These are phyloP conservation scores for Microthlaspi erraticum DNA, from an alignment of 345 rosid species.

Conservation along the genomic window DNA sequence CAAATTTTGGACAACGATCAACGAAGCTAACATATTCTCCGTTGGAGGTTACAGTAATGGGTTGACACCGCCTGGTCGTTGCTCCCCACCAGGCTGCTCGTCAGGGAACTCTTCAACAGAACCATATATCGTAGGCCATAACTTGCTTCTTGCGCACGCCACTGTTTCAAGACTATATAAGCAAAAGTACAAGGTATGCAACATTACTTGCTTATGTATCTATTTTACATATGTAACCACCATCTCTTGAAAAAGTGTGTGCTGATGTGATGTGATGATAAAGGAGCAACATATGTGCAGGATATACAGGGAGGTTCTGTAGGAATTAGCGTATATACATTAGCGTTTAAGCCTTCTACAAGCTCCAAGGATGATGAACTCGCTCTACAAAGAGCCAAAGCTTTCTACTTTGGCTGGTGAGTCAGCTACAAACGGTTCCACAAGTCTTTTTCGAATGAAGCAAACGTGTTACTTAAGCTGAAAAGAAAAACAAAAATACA, in stretches of 20 bases:
- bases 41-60: neutral
- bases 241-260: no score
- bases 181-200: slow-evolving; percentile 4
- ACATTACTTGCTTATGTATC: neutral
- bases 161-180: neutral
- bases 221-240: neutral
- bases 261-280: neutral
- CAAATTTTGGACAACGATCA: no score
- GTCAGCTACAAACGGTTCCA: neutral
- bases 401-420: neutral
- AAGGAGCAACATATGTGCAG: neutral
- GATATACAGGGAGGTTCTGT: neutral
- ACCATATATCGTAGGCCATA: neutral
- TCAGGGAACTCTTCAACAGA: neutral
- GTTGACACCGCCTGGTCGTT: neutral
- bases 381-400: neutral
- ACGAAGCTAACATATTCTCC: neutral
- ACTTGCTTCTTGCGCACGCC: slow-evolving; percentile 1
- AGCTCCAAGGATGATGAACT: neutral
- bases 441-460: neutral
- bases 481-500: no score
- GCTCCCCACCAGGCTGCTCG: neutral
- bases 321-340: neutral
- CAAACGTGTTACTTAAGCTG: no score
- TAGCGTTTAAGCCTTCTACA: neutral